Evolutionary conservation across 1,139 yeast genomes (phyloP), one percentile per base, ranked within the genome.

Genomic region (Suhomyces guaymorum): DNA sequence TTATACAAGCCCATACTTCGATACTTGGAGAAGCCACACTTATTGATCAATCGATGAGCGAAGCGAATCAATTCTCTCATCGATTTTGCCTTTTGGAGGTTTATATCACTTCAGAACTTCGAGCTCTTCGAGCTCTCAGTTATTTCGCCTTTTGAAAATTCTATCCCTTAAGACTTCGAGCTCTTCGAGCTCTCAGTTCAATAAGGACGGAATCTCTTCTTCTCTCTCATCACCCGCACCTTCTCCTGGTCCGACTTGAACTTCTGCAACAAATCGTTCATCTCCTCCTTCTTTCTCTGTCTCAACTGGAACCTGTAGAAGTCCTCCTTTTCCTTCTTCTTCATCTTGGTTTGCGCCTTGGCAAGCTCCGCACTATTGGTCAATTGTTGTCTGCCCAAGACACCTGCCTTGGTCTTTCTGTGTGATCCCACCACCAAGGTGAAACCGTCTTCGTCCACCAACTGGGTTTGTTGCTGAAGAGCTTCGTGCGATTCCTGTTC

Each of bases 241-340:
- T 81, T 80, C 51, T 82, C 92, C 66, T 92, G 97, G 61, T 94
- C 98, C 43, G 82, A 80, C 57, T 85, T 88, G 65, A 89, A 94
- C 59, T 89, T 86, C 42, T 66, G 70, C 54, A 92, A 70, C 55
- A 94, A 69, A 35, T 86, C 89, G 56, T 87, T 87, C 87, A 92
- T 88, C 59, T 90, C 96, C 46, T 77, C 80, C 70, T 92, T 92
- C 75, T 90, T 92, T 56, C 80, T 78, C 57, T 94, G 96, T 61
- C 98, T 80, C 50, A 92, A 77, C 66, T 94, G 99, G 78, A 90
- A 94, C 51, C 96, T 75, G 69, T 94, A 94, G 70, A 94, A 92
- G 62, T 94, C 97, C 47, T 76, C 75, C 68, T 89, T 87, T 49
- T 89, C 94, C 61, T 86, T 85, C 66, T 75, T 80, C 60, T 84